Conservation (phyloP, 139 green algal species). For the Chara braunii region DNA sequence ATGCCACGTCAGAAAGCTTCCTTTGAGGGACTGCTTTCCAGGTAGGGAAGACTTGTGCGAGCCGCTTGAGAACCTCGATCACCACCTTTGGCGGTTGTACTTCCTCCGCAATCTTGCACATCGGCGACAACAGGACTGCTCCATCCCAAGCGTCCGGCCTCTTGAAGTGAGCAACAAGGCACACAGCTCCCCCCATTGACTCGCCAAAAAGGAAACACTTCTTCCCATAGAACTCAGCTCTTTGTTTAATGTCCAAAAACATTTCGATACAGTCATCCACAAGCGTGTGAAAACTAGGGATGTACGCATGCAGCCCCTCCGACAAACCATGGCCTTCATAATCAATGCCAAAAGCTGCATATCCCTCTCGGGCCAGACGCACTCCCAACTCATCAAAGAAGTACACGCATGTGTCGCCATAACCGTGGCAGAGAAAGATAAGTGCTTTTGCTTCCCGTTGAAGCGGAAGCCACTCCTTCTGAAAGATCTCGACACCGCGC, state of each 20-base stretch:
- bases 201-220: conserved; percentile 12
- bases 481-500: conserved; percentile 21
- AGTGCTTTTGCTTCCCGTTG: too few relatives aligned
- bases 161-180: not conserved
- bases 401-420: conserved; percentile 28
- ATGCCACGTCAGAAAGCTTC: conserved; percentile 8
- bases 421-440: conserved; percentile 37
- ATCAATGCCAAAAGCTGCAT: conserved; percentile 15
- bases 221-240: not conserved
- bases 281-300: conserved; percentile 10
- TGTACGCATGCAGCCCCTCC: not conserved
- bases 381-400: conserved; percentile 9
- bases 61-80: conserved; percentile 1
- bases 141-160: conserved; percentile 1
- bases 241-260: not conserved
- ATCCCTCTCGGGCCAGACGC: conserved; percentile 7
- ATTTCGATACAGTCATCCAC: conserved; percentile 14
- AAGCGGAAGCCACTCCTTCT: conserved; percentile 18
- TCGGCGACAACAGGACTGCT: conserved; percentile 11
- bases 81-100: not conserved
- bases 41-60: not conserved
- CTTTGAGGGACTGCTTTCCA: conserved; percentile 15
- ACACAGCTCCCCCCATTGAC: conserved; percentile 27
- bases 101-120: conserved; percentile 20
- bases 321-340: conserved; percentile 29